phyloP scores from a whole-genome alignment of 2,329 filamentous ascomycete species.

The Atkinsonella texensis region DNA sequence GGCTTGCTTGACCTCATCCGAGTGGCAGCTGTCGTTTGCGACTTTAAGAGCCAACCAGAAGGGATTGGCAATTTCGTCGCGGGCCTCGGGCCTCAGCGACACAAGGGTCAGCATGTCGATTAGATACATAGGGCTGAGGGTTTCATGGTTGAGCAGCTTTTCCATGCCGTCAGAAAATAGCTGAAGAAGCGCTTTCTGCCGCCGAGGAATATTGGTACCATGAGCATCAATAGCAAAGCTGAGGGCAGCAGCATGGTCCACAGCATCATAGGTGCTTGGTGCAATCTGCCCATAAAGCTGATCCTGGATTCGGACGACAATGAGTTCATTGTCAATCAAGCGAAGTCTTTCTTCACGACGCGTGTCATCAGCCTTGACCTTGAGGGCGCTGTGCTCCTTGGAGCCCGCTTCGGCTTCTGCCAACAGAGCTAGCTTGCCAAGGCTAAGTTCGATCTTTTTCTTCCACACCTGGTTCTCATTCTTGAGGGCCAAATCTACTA shows the following conservation, averaged over 20 bases:
- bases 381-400: constrained; percentile 19
- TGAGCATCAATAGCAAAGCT: constrained; percentile 65
- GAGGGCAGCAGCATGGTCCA: constrained; percentile 69
- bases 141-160: constrained; percentile 58
- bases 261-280: constrained; percentile 54
- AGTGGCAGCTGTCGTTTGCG: constrained; percentile 40
- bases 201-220: constrained; percentile 39
- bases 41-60: constrained; percentile 65
- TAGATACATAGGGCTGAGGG: constrained; percentile 51
- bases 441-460: constrained; percentile 83
- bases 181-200: constrained; percentile 53
- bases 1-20: constrained; percentile 45
- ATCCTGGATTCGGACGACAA: constrained; percentile 69
- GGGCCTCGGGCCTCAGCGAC: constrained; percentile 29
- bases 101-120: constrained; percentile 76
- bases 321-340: constrained; percentile 50
- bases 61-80: constrained; percentile 48
- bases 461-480: constrained; percentile 77
- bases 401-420: constrained; percentile 38
- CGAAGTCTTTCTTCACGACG: constrained; percentile 31
- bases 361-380: constrained; percentile 23
- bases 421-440: constrained; percentile 71
- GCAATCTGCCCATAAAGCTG: constrained; percentile 59
- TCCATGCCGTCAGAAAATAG: constrained; percentile 61
- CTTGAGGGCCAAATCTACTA: constrained; percentile 56